Evolutionary conservation across 306 rosid species (phyloP).

Genomic region (Cercis canadensis): DNA sequence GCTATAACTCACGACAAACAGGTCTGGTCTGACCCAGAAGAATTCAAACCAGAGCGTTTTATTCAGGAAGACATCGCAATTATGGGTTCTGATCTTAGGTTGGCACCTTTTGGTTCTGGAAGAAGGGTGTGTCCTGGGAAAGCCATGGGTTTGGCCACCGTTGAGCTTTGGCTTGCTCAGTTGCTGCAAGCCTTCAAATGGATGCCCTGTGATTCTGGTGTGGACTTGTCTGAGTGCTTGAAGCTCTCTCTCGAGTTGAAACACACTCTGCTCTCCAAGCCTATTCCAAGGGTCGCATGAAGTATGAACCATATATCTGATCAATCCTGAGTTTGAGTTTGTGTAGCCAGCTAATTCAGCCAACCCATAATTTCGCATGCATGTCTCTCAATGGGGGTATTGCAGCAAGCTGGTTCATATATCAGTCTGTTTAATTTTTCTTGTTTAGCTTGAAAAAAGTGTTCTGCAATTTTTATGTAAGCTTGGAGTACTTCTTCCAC

Average conservation of each 20-base stretch:
- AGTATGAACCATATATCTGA: background rate
- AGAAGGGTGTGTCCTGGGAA: constrained; percentile 85
- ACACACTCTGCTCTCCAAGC: constrained; percentile 51
- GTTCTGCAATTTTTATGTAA: no score
- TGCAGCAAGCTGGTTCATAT: background rate
- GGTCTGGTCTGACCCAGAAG: constrained; percentile 57
- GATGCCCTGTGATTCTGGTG: constrained; percentile 43
- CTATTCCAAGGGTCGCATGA: constrained; percentile 43
- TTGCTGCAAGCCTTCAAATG: constrained; percentile 66
- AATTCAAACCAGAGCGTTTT: constrained; percentile 69
- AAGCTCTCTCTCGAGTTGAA: constrained; percentile 80
- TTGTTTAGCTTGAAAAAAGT: background rate
- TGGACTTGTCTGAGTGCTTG: constrained; percentile 68
- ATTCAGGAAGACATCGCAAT: constrained; percentile 41
- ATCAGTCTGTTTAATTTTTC: no score
- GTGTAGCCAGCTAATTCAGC: background rate
- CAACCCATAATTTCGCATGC: background rate
- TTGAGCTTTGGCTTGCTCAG: constrained; percentile 75
- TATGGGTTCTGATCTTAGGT: constrained; percentile 74
- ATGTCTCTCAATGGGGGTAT: background rate
- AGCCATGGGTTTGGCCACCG: constrained; percentile 75
- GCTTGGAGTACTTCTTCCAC: background rate
- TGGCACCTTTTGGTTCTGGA: constrained; percentile 88
- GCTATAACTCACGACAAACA: constrained; percentile 64
- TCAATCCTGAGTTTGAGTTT: background rate